phyloP scores from a whole-genome alignment of 2,329 filamentous ascomycete species.

The Scedosporium aurantiacum region DNA sequence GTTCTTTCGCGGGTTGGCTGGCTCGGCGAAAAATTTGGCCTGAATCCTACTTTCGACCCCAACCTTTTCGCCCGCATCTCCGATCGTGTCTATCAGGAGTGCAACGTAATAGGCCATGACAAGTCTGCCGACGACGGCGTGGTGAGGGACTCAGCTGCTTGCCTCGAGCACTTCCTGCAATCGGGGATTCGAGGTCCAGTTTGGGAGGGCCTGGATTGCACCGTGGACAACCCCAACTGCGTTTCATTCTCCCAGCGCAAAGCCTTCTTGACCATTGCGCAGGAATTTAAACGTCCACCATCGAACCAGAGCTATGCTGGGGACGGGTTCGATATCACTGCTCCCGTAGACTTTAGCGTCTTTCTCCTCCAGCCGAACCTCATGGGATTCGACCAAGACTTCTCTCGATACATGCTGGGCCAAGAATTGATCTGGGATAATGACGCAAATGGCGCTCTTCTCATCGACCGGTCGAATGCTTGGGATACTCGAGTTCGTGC shows the following conservation, averaged over 20 bases:
- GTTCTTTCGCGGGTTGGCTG: conserved; percentile 19
- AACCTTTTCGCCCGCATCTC: conserved; percentile 23
- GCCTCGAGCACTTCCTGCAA: conserved; percentile 15
- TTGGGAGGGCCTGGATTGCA: not conserved
- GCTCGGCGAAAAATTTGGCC: conserved; percentile 23
- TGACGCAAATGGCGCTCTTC: not conserved
- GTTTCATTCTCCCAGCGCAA: not conserved
- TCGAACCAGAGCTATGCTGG: not conserved
- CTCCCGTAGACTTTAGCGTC: not conserved
- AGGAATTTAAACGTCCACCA: not conserved
- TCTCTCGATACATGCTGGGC: conserved; percentile 23
- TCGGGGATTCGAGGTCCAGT: not conserved
- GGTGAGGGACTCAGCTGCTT: conserved; percentile 30
- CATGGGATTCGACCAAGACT: conserved; percentile 18
- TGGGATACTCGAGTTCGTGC: conserved; percentile 10
- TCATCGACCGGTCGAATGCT: not conserved
- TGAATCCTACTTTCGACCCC: not conserved
- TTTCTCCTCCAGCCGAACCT: not conserved
- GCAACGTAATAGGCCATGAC: conserved; percentile 32
- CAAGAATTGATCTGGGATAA: conserved; percentile 1
- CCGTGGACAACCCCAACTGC: not conserved
- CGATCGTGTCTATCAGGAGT: conserved; percentile 31
- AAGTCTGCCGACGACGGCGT: conserved; percentile 37
- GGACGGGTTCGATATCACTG: not conserved
- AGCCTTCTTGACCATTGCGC: not conserved